Evolutionary conservation across 306 rosid genomes (phyloP).

Genomic region (Lathyrus sativus): DNA sequence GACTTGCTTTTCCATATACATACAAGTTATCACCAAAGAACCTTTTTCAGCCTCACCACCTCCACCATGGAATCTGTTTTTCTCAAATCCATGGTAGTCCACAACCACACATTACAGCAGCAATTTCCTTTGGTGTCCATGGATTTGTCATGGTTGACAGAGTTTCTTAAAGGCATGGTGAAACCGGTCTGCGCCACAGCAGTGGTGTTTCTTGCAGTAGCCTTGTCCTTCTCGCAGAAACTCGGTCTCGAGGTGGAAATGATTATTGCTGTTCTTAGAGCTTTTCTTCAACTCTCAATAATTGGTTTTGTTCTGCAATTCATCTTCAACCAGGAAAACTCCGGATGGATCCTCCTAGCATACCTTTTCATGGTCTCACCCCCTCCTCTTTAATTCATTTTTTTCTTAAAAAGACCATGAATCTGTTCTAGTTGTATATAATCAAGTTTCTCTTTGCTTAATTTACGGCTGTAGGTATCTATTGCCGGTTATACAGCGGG

Average conservation of each 20-base stretch:
- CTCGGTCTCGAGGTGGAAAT: slow-evolving; percentile 76
- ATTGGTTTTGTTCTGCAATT: slow-evolving; percentile 91
- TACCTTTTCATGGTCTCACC: slow-evolving; percentile 81
- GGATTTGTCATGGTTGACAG: slow-evolving; percentile 61
- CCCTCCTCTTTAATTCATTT: background rate
- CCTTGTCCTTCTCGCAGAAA: slow-evolving; percentile 62
- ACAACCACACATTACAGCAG: slow-evolving; percentile 37
- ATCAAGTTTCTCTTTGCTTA: background rate
- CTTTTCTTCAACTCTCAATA: slow-evolving; percentile 82
- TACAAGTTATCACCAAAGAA: background rate
- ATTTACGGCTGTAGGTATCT: slow-evolving; percentile 50
- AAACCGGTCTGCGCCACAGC: slow-evolving; percentile 72
- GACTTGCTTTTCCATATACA: background rate
- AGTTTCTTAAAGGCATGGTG: slow-evolving; percentile 72
- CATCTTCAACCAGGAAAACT: slow-evolving; percentile 70
- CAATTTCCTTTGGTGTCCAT: background rate
- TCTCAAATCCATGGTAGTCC: background rate
- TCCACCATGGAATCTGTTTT: slow-evolving; percentile 31
- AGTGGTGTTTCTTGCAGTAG: slow-evolving; percentile 68
- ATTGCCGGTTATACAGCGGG: slow-evolving; percentile 95
- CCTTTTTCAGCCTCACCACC: background rate
- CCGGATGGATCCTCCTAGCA: slow-evolving; percentile 77
- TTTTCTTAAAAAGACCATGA: background rate
- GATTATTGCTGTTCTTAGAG: slow-evolving; percentile 67
- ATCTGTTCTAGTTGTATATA: background rate